Base-by-base conservation (phyloP, 306 rosid genomes). In the Glycine latifolia region DNA sequence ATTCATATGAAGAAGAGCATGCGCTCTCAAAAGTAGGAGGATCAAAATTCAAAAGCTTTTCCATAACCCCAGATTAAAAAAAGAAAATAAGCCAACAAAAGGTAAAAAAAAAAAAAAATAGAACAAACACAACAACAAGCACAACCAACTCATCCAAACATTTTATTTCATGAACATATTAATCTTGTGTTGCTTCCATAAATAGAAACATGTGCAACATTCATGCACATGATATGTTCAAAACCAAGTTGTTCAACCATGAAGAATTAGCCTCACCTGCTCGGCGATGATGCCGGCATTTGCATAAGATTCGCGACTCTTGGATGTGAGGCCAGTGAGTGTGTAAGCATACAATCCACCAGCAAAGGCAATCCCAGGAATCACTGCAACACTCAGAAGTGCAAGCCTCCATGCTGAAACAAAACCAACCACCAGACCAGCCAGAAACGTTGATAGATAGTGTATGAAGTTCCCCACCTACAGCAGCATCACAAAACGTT, bases 401-500 rank as follows among this genome's bases (percentile, higher is more conserved):
- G 99, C 99, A 54, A 96, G 80, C 86, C 91, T 89, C 99, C 99
- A 96, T 76, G 99, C 99, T 48, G 98, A 93, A 54, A 96, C 94
- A 90, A 96, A 96, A 52, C 99, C 99, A 50, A 96, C 99, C 86
- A 96, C 99, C 46, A 96, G 85, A 46, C 99, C 99, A n/a, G 99
- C 99, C 77, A 96, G 89, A 85, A 96, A 96, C 2, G 99, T 96
- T 47, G 99, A 96, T 14, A 96, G 94, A 89, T 96, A 96, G 70
- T 96, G 99, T 75, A 96, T 96, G 90, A 96, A 96, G 79, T 96
- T 96, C 39, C 99, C 99, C 76, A 96, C 99, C 99, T 96, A 67
- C 60, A 73, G 31, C 31, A 26, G 67, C 81, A 50, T n/a, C 59
- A 70, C 49, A 66, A 55, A 16, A 76, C 39, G 60, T 44, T 55